Evolutionary conservation across 345 rosid species (phyloP).

Genomic region (Leavenworthia alabamica): DNA sequence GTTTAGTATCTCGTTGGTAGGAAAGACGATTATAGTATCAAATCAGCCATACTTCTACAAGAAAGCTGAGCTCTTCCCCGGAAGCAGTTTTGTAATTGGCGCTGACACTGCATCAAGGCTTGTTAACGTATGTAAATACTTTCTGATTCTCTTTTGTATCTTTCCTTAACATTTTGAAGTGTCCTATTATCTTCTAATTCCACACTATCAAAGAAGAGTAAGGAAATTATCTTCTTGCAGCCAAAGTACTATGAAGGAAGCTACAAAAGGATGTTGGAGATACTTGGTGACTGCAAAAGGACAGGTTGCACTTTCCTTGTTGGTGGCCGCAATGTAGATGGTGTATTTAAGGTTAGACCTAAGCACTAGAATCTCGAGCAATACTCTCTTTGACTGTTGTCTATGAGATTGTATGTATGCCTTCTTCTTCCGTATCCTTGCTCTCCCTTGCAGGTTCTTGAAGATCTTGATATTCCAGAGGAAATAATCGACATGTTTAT

Average conservation of each 20-base stretch:
- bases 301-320: slow-evolving; percentile 82
- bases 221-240: slow-evolving; percentile 36
- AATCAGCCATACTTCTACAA: slow-evolving; percentile 91
- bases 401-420: not conserved
- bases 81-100: slow-evolving; percentile 90
- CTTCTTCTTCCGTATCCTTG: not conserved
- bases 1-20: slow-evolving; percentile 44
- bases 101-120: slow-evolving; percentile 90
- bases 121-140: slow-evolving; percentile 48
- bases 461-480: slow-evolving; percentile 72
- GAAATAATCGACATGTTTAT: slow-evolving; percentile 57
- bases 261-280: slow-evolving; percentile 57
- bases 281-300: slow-evolving; percentile 57
- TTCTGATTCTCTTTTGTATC: not conserved
- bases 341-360: slow-evolving; percentile 57
- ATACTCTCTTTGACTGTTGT: not conserved
- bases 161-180: not conserved
- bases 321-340: slow-evolving; percentile 79
- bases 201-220: not conserved
- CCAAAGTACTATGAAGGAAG: slow-evolving; percentile 77
- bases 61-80: slow-evolving; percentile 92
- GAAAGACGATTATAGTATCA: slow-evolving; percentile 77
- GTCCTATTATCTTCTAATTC: not conserved
- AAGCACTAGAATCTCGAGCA: not conserved
- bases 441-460: slow-evolving; percentile 52